phyloP scores from a whole-genome alignment of 1,284 basidiomycete species.

The Porogramme epimiltina region DNA sequence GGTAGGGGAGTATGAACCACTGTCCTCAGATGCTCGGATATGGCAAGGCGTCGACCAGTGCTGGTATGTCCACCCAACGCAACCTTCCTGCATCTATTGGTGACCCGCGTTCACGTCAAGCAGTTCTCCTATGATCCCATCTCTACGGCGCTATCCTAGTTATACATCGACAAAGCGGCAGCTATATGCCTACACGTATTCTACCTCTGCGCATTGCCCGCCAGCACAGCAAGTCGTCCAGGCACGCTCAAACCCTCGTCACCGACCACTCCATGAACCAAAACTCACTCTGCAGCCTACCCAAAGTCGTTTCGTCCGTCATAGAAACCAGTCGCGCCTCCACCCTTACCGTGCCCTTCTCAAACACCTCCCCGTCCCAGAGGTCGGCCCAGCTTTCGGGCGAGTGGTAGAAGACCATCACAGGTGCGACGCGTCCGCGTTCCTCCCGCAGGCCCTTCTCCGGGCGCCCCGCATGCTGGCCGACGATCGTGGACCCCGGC shows the following conservation, averaged over 20 bases:
- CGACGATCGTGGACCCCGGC: conserved; percentile 27
- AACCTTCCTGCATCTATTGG: too few relatives aligned
- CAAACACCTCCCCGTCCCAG: conserved; percentile 42
- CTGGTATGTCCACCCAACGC: too few relatives aligned
- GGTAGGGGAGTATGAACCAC: too few relatives aligned
- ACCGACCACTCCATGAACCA: not conserved
- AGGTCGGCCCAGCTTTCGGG: conserved; percentile 38
- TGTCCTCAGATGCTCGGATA: too few relatives aligned
- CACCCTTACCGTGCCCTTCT: conserved; percentile 34
- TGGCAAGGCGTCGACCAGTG: too few relatives aligned
- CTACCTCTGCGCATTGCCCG: too few relatives aligned
- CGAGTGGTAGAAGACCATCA: not conserved
- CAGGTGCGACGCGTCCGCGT: not conserved
- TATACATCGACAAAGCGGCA: too few relatives aligned
- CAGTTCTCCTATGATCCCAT: too few relatives aligned
- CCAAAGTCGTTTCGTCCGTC: not conserved
- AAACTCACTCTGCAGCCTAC: not conserved
- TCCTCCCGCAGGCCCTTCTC: not conserved
- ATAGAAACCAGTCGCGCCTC: conserved; percentile 17
- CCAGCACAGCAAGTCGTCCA: too few relatives aligned
- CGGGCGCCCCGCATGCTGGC: not conserved
- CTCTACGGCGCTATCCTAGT: too few relatives aligned
- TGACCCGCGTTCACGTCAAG: too few relatives aligned
- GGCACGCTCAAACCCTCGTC: not conserved
- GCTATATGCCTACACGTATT: too few relatives aligned